Evolutionary conservation across 2,329 filamentous ascomycete genomes (phyloP).

Genomic region (Scleromitrula shiraiana): DNA sequence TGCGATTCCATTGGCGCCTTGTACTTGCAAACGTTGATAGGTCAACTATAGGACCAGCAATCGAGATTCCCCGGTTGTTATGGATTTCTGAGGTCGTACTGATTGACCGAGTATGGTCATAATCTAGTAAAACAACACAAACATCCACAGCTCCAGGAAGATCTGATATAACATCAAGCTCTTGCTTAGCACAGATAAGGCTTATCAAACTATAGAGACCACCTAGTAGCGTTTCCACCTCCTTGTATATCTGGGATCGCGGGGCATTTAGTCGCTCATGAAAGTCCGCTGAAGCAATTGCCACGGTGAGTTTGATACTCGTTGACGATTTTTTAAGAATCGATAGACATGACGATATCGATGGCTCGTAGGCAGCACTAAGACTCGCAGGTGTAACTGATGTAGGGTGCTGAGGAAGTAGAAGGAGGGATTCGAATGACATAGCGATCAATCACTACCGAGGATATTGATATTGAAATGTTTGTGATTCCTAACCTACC

Average conservation of each 20-base stretch:
- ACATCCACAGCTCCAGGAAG: constrained; percentile 66
- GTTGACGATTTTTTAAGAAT: constrained; percentile 36
- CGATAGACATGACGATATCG: constrained; percentile 46
- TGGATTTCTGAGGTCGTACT: constrained; percentile 19
- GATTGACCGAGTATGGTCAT: constrained; percentile 38
- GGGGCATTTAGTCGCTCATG: constrained; percentile 42
- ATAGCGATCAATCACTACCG: not conserved
- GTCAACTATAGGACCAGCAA: constrained; percentile 32
- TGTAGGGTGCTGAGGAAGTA: constrained; percentile 55
- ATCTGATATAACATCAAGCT: constrained; percentile 51
- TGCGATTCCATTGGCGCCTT: constrained; percentile 51
- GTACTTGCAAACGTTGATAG: constrained; percentile 44
- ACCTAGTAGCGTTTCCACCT: constrained; percentile 67
- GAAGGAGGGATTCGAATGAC: constrained; percentile 44
- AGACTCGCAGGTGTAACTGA: constrained; percentile 45
- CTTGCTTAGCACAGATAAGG: constrained; percentile 54
- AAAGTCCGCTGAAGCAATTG: constrained; percentile 52
- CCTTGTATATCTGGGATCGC: constrained; percentile 48
- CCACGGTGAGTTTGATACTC: constrained; percentile 37
- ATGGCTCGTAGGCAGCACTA: constrained; percentile 50
- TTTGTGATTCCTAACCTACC: too few species aligned
- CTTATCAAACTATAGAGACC: constrained; percentile 72
- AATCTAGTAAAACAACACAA: constrained; percentile 65
- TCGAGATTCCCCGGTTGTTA: constrained; percentile 17
- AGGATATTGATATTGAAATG: not conserved